These are phyloP conservation scores for Cladosporium oxysporum DNA, from an alignment of 2,329 filamentous ascomycete species.

Conservation along the genomic window DNA sequence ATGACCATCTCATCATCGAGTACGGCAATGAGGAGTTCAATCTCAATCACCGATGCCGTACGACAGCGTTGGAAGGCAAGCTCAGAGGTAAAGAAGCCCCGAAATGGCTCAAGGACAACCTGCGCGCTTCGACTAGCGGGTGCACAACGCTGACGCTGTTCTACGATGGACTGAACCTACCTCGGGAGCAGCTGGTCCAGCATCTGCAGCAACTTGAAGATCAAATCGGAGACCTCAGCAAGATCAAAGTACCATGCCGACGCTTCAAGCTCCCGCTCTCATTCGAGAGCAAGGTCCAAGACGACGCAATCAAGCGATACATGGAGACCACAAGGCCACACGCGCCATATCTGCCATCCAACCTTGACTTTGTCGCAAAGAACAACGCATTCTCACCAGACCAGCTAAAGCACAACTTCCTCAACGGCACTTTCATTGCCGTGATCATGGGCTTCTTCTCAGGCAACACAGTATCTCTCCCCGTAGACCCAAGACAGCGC, in stretches of 20 bases:
- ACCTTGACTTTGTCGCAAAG: conserved; percentile 59
- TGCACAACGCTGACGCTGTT: conserved; percentile 47
- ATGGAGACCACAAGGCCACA: conserved; percentile 62
- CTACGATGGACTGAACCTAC: conserved; percentile 43
- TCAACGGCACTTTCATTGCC: conserved; percentile 53
- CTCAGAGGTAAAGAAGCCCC: conserved; percentile 45
- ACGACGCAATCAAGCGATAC: conserved; percentile 60
- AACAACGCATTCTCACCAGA: conserved; percentile 56
- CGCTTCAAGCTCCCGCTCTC: conserved; percentile 47
- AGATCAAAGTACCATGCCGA: conserved; percentile 45
- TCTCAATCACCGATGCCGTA: conserved; percentile 58
- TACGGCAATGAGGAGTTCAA: conserved; percentile 59
- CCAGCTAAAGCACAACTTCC: conserved; percentile 54
- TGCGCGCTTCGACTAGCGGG: conserved; percentile 56
- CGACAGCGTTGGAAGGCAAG: conserved; percentile 55
- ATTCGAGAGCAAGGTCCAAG: conserved; percentile 46
- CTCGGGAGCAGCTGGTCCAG: conserved; percentile 39
- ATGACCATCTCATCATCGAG: conserved; percentile 58
- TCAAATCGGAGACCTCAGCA: conserved; percentile 45
- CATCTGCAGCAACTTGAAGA: conserved; percentile 44
- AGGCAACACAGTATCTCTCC: conserved; percentile 54
- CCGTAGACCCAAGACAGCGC: conserved; percentile 56
- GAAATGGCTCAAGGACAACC: conserved; percentile 40
- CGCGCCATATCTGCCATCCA: conserved; percentile 64
- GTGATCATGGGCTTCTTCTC: conserved; percentile 59